Conservation (phyloP, 345 rosid genomes). For the Tarenaya hassleriana region DNA sequence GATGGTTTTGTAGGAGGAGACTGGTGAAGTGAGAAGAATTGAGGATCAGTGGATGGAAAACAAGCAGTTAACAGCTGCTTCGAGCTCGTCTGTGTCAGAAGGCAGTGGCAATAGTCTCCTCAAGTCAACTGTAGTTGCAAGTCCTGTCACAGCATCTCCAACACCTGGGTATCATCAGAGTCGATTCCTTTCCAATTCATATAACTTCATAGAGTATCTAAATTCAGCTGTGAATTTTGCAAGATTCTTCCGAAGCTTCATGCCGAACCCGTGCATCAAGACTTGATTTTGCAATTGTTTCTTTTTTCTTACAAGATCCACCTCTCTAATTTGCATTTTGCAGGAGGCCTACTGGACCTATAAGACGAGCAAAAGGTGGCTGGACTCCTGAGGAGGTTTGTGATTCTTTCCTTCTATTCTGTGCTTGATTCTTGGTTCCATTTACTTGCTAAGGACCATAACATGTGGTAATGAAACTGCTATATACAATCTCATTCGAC, state of each 20-base stretch:
- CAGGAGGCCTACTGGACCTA: slow-evolving; percentile 95
- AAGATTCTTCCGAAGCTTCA: background rate
- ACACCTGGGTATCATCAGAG: slow-evolving; percentile 40
- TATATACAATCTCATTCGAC: slow-evolving; percentile 15
- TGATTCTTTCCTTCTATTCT: slow-evolving; percentile 6
- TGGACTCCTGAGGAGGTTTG: slow-evolving; percentile 93
- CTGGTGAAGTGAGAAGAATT: slow-evolving; percentile 41
- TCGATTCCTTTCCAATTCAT: background rate
- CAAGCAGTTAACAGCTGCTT: slow-evolving; percentile 68
- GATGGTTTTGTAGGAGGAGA: slow-evolving; percentile 39
- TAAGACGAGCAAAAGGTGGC: slow-evolving; percentile 96
- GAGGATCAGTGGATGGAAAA: slow-evolving; percentile 79
- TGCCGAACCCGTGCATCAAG: slow-evolving; percentile 5
- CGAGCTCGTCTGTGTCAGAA: slow-evolving; percentile 67
- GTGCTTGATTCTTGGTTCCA: background rate
- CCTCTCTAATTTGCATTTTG: slow-evolving; percentile 21
- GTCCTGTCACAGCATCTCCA: slow-evolving; percentile 53
- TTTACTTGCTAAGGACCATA: too few species aligned
- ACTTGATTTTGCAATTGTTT: slow-evolving; percentile 11
- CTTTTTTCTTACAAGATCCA: slow-evolving; percentile 11
- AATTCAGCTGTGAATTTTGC: background rate
- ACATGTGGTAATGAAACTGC: too few species aligned
- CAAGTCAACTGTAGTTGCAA: slow-evolving; percentile 65
- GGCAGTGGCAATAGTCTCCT: slow-evolving; percentile 57
- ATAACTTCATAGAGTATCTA: background rate